Evolutionary conservation across 257 asterid species (phyloP).

Genomic region (Petunia secreta): DNA sequence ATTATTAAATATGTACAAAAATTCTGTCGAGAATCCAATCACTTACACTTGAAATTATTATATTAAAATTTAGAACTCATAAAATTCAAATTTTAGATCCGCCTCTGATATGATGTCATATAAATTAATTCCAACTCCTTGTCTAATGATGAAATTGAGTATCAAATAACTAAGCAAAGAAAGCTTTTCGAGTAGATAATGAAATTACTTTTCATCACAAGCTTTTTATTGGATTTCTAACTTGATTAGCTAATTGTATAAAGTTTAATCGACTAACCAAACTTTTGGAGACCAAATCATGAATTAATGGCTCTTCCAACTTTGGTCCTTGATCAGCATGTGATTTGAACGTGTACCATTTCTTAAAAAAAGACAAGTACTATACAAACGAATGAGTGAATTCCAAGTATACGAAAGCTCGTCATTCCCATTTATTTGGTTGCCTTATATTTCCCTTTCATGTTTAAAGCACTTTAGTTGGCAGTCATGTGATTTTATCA

Average conservation of each 20-base stretch:
- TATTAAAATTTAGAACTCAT: no score
- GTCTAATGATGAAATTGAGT: background rate
- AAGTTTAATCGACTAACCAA: background rate
- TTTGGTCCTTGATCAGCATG: slow-evolving; percentile 33
- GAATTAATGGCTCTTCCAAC: background rate
- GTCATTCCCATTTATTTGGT: slow-evolving; percentile 14
- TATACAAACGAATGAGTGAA: slow-evolving; percentile 15
- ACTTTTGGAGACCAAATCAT: slow-evolving; percentile 22
- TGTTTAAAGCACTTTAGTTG: slow-evolving; percentile 43
- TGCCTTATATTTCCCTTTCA: slow-evolving; percentile 33
- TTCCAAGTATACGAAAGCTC: background rate
- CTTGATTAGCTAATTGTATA: slow-evolving; percentile 20
- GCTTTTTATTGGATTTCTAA: background rate
- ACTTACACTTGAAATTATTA: no score
- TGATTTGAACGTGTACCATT: slow-evolving; percentile 25
- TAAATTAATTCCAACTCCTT: background rate
- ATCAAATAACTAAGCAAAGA: background rate
- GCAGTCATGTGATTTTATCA: slow-evolving; percentile 52
- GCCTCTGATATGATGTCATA: background rate
- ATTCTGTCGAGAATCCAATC: no score
- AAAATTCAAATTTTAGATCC: no score
- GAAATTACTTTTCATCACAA: slow-evolving; percentile 19
- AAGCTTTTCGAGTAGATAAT: background rate
- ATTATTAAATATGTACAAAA: no score
- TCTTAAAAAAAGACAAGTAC: background rate